These are phyloP conservation scores for Debaryomycetaceae sp. DNA, from an alignment of 1,139 yeast species.

Conservation along the genomic window DNA sequence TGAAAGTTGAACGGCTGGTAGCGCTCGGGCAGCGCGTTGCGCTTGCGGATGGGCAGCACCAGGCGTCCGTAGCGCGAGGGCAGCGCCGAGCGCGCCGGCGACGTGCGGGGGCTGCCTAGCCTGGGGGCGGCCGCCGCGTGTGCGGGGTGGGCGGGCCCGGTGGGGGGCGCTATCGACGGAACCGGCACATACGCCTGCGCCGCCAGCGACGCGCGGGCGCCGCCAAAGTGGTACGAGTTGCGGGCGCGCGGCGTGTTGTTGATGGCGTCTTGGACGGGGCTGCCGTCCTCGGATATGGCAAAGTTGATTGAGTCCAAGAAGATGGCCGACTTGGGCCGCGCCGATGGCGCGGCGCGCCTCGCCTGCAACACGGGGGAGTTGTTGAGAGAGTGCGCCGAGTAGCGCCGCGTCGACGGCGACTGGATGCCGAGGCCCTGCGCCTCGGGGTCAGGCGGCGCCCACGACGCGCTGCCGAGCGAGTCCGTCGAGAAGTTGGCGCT, in stretches of 20 bases:
- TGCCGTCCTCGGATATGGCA: slow-evolving; percentile 30
- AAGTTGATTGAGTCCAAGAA: slow-evolving; percentile 25
- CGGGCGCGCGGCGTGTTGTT: slow-evolving; percentile 22
- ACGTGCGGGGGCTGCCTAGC: slow-evolving; percentile 2
- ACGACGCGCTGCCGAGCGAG: slow-evolving; percentile 18
- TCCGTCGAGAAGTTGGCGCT: slow-evolving; percentile 45
- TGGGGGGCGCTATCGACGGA: slow-evolving; percentile 11
- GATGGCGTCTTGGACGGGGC: slow-evolving; percentile 17
- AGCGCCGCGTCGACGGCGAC: slow-evolving; percentile 1
- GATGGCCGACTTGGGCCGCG: slow-evolving; percentile 36
- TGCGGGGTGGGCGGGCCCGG: slow-evolving; percentile 9
- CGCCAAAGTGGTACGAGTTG: slow-evolving; percentile 15
- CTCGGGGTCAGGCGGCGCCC: slow-evolving; percentile 8
- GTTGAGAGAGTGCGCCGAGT: slow-evolving; percentile 5
- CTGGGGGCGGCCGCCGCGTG: slow-evolving; percentile 1
- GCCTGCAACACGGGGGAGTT: slow-evolving; percentile 4
- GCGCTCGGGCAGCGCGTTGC: slow-evolving; percentile 26
- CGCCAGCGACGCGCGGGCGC: slow-evolving; percentile 2
- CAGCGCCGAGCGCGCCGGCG: slow-evolving; percentile 18
- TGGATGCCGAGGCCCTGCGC: slow-evolving; percentile 2
- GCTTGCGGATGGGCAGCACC: slow-evolving; percentile 15
- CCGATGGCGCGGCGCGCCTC: slow-evolving; percentile 1
- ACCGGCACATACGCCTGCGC: slow-evolving; percentile 10
- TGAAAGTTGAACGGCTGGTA: slow-evolving; percentile 42
- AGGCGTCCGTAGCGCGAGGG: slow-evolving; percentile 14